Evolutionary conservation across 345 rosid species (phyloP).

Genomic region (Firmiana major): DNA sequence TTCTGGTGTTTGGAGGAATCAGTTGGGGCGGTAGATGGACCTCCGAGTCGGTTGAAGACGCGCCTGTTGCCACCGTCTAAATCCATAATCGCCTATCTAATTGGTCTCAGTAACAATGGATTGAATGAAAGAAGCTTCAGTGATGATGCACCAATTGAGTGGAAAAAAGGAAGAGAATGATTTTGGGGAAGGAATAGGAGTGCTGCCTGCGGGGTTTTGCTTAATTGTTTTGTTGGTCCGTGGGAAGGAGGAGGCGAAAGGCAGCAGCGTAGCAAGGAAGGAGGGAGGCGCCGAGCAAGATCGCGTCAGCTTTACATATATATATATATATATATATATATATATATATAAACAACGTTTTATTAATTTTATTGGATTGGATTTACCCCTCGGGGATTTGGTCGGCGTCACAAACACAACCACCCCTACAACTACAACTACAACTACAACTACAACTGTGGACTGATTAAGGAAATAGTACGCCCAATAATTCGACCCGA

Average conservation of each 20-base stretch:
- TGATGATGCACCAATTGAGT: neutral
- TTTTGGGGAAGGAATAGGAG: neutral
- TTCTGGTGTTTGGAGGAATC: slow-evolving; percentile 40
- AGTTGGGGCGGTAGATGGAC: slow-evolving; percentile 24
- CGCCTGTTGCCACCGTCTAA: slow-evolving; percentile 74
- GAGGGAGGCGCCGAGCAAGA: too few relatives aligned
- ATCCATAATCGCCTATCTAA: slow-evolving; percentile 41
- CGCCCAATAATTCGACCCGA: neutral
- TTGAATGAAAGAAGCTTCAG: neutral
- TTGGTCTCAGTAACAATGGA: neutral
- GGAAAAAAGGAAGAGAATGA: too few relatives aligned
- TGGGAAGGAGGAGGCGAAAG: too few relatives aligned
- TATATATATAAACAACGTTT: too few relatives aligned
- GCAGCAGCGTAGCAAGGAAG: too few relatives aligned
- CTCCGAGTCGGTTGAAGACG: slow-evolving; percentile 68
- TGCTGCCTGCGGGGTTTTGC: neutral
- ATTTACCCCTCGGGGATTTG: neutral
- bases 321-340: too few relatives aligned
- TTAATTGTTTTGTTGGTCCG: too few relatives aligned
- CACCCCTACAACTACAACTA: neutral
- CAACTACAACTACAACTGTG: neutral
- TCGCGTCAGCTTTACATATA: too few relatives aligned
- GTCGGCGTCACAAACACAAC: too few relatives aligned
- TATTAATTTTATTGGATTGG: neutral
- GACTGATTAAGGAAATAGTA: too few relatives aligned